A percentile compares a stretch with the other conserved stretches of the same genome.
Evolutionary conservation across 2,329 filamentous ascomycete species (phyloP).

Genomic region (Aureobasidium sp.): DNA sequence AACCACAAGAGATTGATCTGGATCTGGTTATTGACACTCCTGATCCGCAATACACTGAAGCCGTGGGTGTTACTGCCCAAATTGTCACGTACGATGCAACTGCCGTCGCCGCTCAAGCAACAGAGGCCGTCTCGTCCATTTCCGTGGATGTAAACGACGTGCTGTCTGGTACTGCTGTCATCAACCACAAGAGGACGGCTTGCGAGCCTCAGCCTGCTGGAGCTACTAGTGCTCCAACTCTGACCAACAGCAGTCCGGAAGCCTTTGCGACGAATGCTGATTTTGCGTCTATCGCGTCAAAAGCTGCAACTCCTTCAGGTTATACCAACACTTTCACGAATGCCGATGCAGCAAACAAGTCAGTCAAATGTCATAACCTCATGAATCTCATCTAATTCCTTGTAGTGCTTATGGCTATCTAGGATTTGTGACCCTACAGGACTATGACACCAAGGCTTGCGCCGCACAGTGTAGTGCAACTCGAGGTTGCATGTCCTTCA

Average conservation of each 20-base stretch:
- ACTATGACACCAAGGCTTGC: slow-evolving; percentile 22
- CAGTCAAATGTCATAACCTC: background rate
- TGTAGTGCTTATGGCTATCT: slow-evolving; percentile 10
- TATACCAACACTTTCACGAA: slow-evolving; percentile 8
- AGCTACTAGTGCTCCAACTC: background rate
- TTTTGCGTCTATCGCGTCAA: slow-evolving; percentile 12
- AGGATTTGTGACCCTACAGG: slow-evolving; percentile 8
- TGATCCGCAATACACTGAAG: slow-evolving; percentile 11
- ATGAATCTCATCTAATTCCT: background rate
- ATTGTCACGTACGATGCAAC: slow-evolving; percentile 22
- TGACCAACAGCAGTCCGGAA: background rate
- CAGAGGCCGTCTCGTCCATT: slow-evolving; percentile 16
- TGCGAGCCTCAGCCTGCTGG: background rate
- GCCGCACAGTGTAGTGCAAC: slow-evolving; percentile 20
- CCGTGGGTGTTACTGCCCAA: slow-evolving; percentile 17
- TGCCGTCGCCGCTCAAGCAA: slow-evolving; percentile 19
- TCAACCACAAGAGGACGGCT: background rate
- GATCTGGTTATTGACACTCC: slow-evolving; percentile 21
- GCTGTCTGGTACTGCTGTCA: slow-evolving; percentile 6
- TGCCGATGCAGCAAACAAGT: slow-evolving; percentile 17
- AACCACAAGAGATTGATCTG: slow-evolving; percentile 20
- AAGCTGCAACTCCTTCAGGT: background rate
- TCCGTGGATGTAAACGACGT: slow-evolving; percentile 6
- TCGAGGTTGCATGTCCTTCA: slow-evolving; percentile 23
- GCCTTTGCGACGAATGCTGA: slow-evolving; percentile 18